phyloP scores from a whole-genome alignment of 176 grass and related monocot genomes.

The Echinochloa phyllopogon region DNA sequence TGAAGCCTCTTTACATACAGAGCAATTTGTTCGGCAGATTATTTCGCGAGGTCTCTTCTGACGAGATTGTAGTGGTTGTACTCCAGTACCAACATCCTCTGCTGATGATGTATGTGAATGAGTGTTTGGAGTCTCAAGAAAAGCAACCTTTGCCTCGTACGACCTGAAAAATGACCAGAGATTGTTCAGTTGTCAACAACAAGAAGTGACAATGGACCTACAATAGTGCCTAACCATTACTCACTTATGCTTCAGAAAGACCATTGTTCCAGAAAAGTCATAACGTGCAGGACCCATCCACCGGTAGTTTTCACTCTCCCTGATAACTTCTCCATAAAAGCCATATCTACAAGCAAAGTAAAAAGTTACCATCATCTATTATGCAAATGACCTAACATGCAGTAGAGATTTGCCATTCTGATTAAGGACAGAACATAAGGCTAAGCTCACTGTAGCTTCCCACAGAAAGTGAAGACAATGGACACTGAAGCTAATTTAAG shows the following conservation, averaged over 20 bases:
- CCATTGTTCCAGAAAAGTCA: constrained; percentile 97
- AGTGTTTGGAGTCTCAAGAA: constrained; percentile 51
- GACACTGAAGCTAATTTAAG: too few species aligned
- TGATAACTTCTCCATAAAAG: constrained; percentile 98
- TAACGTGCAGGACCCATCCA: constrained; percentile 95
- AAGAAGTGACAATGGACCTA: not conserved
- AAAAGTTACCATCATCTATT: constrained; percentile 25
- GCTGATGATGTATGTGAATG: constrained; percentile 19
- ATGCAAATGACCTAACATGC: not conserved
- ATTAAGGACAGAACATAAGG: constrained; percentile 16
- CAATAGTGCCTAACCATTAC: not conserved
- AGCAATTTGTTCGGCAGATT: constrained; percentile 75
- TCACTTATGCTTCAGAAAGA: constrained; percentile 95
- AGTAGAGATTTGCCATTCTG: not conserved
- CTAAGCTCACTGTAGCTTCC: not conserved
- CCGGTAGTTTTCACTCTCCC: constrained; percentile 87
- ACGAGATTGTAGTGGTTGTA: constrained; percentile 39
- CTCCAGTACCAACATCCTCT: constrained; percentile 43
- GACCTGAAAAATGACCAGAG: constrained; percentile 54
- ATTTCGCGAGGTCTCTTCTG: constrained; percentile 46
- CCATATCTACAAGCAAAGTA: constrained; percentile 68
- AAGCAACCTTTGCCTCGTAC: constrained; percentile 84
- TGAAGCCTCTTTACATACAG: constrained; percentile 59
- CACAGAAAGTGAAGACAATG: constrained; percentile 14
- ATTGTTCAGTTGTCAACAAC: constrained; percentile 24